A percentile compares a stretch with the other conserved stretches of the same genome.
These are phyloP conservation scores for Triticum dicoccoides DNA, from an alignment of 176 grass and related monocot genomes.

Conservation along the genomic window DNA sequence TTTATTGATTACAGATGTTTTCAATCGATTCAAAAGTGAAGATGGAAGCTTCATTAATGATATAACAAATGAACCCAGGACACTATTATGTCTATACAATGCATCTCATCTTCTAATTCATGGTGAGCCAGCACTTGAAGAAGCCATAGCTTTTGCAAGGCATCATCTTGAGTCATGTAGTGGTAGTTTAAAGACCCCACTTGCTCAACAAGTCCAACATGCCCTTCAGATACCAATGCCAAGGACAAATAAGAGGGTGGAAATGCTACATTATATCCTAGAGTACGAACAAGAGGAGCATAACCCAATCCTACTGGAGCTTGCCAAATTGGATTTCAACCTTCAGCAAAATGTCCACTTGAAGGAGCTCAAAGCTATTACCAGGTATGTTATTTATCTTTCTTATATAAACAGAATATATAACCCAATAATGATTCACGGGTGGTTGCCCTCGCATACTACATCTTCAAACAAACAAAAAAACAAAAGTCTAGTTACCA, in stretches of 20 bases:
- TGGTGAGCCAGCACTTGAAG: neutral
- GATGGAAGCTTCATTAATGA: neutral
- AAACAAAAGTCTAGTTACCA: no score
- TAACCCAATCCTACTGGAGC: slow-evolving; percentile 1
- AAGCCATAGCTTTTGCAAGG: slow-evolving; percentile 2
- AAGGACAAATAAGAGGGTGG: slow-evolving; percentile 3
- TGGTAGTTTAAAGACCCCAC: neutral
- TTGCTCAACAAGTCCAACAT: slow-evolving; percentile 11
- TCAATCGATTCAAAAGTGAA: slow-evolving; percentile 4
- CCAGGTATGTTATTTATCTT: neutral
- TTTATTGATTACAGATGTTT: slow-evolving; percentile 18
- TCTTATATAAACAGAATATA: no score
- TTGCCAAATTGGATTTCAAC: slow-evolving; percentile 36
- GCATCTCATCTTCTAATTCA: neutral
- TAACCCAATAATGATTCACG: no score
- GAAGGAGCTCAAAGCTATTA: slow-evolving; percentile 22
- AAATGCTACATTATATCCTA: neutral
- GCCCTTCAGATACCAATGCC: slow-evolving; percentile 24
- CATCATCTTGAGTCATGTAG: neutral
- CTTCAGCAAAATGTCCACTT: neutral
- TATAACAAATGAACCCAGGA: neutral
- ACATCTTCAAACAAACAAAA: no score
- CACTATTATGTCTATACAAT: no score
- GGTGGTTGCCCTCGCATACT: no score
- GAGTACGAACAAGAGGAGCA: slow-evolving; percentile 16